Evolutionary conservation across 2,329 filamentous ascomycete species (phyloP), one percentile per base, ranked within the genome.

Genomic region (Tolypocladium nubicola): DNA sequence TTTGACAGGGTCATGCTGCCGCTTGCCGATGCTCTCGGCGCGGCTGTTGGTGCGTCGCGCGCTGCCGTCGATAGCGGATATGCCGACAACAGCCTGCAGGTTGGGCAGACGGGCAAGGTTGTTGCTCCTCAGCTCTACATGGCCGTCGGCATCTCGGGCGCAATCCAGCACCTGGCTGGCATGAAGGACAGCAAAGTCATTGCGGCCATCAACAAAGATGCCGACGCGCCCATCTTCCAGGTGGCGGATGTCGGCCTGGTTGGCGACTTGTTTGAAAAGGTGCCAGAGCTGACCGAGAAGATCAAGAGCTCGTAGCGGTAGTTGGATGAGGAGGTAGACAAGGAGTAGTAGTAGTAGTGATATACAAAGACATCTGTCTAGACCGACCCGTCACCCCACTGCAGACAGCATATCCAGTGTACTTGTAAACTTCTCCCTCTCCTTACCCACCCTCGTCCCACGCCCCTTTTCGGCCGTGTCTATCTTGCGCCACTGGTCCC

Each of bases 171-270:
- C 79, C 75, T 99, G 75, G 94, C 94, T 38, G 94, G 94, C 70
- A 99, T 99, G 94, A 99, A 99, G 82, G 94, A 99, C 71, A 97
- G 91, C 79, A 99, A 99, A 79, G 94, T 99, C 59, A 99, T 99
- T 76, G 94, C 93, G 26, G 90, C 90, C 16, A 97, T 99, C 70
- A 99, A 99, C 81, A 99, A 99, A 79, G 94, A 99, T 69, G 79
- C 86, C 5, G 94, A 99, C 73, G 94, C 94, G 58, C 94, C 94
- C 37, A 99, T 99, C 66, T 99, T 99, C 81, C 94, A 99, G 75
- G 85, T 99, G 59, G 94, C 94, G 5, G 94, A 99, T 74, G 91
- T 97, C 56, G 94, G 94, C 14, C 78, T 99, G 55, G 93, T 99
- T 6, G 93, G 92, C 45, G 94, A 99, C 77, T 75, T 99, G 66